phyloP scores from a whole-genome alignment of 2,329 filamentous ascomycete genomes.

The Diaporthe sp. region DNA sequence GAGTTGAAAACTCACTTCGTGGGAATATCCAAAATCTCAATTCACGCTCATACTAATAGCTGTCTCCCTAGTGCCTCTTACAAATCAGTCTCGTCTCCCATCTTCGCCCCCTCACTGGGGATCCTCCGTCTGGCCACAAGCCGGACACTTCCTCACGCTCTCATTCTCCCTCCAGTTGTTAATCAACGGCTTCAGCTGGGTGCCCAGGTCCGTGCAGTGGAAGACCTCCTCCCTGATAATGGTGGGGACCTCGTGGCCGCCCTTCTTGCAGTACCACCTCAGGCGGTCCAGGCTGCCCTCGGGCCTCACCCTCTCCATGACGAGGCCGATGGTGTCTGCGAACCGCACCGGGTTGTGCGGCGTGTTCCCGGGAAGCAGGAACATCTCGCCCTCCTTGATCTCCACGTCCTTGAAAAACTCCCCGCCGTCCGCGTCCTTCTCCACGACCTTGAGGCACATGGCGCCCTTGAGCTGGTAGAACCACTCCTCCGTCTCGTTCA shows the following conservation, averaged over 20 bases:
- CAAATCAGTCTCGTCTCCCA: neutral
- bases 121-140: constrained; percentile 33
- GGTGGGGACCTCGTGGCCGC: constrained; percentile 36
- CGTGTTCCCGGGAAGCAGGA: constrained; percentile 37
- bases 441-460: constrained; percentile 37
- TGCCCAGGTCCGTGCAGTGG: constrained; percentile 37
- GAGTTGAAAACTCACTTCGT: neutral
- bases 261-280: constrained; percentile 39
- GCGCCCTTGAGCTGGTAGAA: constrained; percentile 41
- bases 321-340: constrained; percentile 37
- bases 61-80: neutral
- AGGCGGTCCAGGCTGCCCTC: constrained; percentile 36
- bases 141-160: constrained; percentile 33
- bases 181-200: constrained; percentile 38
- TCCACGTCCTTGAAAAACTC: constrained; percentile 34
- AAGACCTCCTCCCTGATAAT: constrained; percentile 38
- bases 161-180: constrained; percentile 38
- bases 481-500: constrained; percentile 40
- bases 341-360: constrained; percentile 40
- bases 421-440: constrained; percentile 28
- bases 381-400: constrained; percentile 38
- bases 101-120: constrained; percentile 10
- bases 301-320: constrained; percentile 38
- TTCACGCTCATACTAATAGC: neutral
- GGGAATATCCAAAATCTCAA: neutral